Percentiles rank a stretch among this genome's conserved stretches.
Conservation (phyloP, 2,329 filamentous ascomycete species). For the Paraconiothyrium brasiliense region DNA sequence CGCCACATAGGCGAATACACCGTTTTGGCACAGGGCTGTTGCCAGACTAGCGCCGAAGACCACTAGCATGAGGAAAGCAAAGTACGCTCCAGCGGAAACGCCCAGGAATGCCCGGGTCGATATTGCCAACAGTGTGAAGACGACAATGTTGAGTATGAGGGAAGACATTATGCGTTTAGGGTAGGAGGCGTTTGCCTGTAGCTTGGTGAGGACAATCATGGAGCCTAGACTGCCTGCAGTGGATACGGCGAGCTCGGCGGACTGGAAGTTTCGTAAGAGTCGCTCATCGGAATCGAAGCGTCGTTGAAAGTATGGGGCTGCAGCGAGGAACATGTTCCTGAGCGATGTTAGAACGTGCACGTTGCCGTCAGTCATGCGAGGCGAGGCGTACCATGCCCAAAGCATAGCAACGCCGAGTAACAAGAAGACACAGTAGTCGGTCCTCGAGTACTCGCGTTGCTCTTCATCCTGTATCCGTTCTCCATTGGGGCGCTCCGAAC, state of each 20-base stretch:
- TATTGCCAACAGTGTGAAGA: slow-evolving; percentile 80
- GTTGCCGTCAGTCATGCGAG: background rate
- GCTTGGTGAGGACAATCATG: slow-evolving; percentile 79
- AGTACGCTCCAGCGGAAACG: slow-evolving; percentile 72
- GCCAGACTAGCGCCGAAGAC: slow-evolving; percentile 82
- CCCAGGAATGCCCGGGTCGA: slow-evolving; percentile 77
- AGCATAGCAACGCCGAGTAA: slow-evolving; percentile 92
- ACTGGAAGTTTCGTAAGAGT: slow-evolving; percentile 85
- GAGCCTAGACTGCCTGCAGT: slow-evolving; percentile 82
- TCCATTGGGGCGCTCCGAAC: slow-evolving; percentile 45
- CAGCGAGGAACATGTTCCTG: slow-evolving; percentile 98
- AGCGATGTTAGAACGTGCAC: slow-evolving; percentile 21
- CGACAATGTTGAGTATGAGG: slow-evolving; percentile 77
- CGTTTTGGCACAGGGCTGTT: slow-evolving; percentile 89
- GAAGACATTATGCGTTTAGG: slow-evolving; percentile 83
- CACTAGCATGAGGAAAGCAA: slow-evolving; percentile 82
- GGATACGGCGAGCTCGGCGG: slow-evolving; percentile 85
- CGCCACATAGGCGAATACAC: slow-evolving; percentile 88
- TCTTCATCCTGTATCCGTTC: slow-evolving; percentile 41
- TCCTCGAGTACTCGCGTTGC: slow-evolving; percentile 74
- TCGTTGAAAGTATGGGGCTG: slow-evolving; percentile 88
- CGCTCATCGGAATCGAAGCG: slow-evolving; percentile 77
- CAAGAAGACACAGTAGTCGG: slow-evolving; percentile 86
- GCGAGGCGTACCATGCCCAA: slow-evolving; percentile 82
- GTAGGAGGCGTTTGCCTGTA: slow-evolving; percentile 86